phyloP scores from a whole-genome alignment of 2,329 filamentous ascomycete species.

The Dactylellina sp. region DNA sequence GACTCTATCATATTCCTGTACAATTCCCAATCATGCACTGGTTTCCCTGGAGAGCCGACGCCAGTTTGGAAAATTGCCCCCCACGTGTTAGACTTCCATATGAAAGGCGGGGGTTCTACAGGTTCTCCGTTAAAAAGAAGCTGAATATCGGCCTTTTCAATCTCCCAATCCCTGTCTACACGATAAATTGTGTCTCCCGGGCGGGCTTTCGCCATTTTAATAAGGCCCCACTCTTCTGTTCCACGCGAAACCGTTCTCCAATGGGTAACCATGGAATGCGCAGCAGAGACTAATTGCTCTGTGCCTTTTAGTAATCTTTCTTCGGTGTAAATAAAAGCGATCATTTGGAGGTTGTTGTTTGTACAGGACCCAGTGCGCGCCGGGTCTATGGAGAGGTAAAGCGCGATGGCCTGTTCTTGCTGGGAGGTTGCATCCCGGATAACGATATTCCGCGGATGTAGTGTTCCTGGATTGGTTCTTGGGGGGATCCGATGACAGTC shows the following conservation, averaged over 20 bases:
- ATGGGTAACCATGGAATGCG: slow-evolving; percentile 3
- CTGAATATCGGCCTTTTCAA: neutral
- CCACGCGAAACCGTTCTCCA: slow-evolving; percentile 1
- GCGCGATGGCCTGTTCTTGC: neutral
- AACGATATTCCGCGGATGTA: slow-evolving; percentile 1
- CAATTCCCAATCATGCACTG: too few species aligned
- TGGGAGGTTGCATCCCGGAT: neutral
- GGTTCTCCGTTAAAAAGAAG: neutral
- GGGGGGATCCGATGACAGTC: slow-evolving; percentile 4
- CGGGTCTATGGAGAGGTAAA: slow-evolving; percentile 1
- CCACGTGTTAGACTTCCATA: neutral
- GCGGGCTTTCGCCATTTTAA: neutral
- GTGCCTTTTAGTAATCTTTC: neutral
- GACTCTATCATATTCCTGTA: too few species aligned
- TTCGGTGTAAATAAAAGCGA: slow-evolving; percentile 3
- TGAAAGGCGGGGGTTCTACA: neutral
- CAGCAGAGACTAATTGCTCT: slow-evolving; percentile 12
- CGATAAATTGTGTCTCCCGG: slow-evolving; percentile 13
- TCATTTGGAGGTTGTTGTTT: slow-evolving; percentile 3
- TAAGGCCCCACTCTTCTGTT: neutral
- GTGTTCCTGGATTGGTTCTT: neutral
- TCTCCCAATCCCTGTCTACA: slow-evolving; percentile 5
- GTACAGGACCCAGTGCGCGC: neutral
- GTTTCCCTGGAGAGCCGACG: neutral
- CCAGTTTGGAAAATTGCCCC: neutral